These are phyloP conservation scores for Fusarium sp. DNA, from an alignment of 2,329 filamentous ascomycete genomes.

Conservation along the genomic window DNA sequence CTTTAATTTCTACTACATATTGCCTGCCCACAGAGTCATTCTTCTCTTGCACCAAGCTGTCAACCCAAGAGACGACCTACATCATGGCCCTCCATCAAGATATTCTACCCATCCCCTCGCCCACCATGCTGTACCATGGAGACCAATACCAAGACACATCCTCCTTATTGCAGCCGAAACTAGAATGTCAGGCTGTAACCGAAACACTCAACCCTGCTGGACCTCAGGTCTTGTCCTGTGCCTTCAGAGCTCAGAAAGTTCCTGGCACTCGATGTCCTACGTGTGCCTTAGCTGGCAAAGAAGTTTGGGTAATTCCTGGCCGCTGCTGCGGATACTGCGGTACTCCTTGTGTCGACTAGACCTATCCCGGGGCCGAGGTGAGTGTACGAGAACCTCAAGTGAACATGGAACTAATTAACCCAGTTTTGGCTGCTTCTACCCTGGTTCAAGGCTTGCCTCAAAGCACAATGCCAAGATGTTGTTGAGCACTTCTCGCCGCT, in stretches of 20 bases:
- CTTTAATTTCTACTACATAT: slow-evolving; percentile 3
- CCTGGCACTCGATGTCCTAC: slow-evolving; percentile 64
- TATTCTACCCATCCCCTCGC: neutral
- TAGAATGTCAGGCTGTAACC: neutral
- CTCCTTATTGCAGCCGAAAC: neutral
- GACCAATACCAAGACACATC: neutral
- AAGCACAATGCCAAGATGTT: neutral
- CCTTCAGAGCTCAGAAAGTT: slow-evolving; percentile 46
- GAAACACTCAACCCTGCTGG: neutral
- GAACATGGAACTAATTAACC: neutral
- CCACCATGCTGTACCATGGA: neutral
- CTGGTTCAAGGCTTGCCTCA: neutral
- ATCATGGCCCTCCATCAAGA: slow-evolving; percentile 24
- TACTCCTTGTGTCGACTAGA: slow-evolving; percentile 51
- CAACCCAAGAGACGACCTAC: neutral
- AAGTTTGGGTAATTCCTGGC: slow-evolving; percentile 67
- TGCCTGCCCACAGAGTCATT: neutral
- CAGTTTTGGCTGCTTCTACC: neutral
- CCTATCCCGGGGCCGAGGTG: slow-evolving; percentile 6
- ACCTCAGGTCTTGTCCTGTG: neutral
- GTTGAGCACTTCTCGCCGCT: neutral
- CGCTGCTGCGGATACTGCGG: slow-evolving; percentile 62
- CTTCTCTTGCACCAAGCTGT: neutral
- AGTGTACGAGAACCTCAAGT: neutral
- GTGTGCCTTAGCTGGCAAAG: slow-evolving; percentile 59